Evolutionary conservation across 108 stramenopile species (phyloP).

Genomic region (Chaetoceros tenuissimus): DNA sequence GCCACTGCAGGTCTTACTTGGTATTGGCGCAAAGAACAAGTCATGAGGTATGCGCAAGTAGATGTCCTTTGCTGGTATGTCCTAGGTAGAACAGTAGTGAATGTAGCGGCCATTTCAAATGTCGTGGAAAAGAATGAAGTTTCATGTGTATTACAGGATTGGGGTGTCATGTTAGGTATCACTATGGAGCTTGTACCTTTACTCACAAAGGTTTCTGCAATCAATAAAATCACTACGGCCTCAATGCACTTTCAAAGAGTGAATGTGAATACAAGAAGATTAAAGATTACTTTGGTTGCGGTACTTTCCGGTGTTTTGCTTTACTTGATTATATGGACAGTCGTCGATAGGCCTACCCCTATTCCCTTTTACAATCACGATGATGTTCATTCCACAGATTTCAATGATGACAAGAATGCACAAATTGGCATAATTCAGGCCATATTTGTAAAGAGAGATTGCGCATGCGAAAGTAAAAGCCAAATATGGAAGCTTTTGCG

Average conservation of each 20-base stretch:
- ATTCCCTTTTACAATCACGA: too few species aligned
- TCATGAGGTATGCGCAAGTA: constrained; percentile 5
- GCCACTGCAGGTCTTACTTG: background rate
- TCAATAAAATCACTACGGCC: constrained; percentile 4
- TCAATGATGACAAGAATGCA: background rate
- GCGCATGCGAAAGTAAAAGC: background rate
- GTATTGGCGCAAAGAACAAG: background rate
- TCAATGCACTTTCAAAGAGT: background rate
- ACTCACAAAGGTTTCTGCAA: constrained; percentile 8
- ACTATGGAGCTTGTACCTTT: constrained; percentile 12
- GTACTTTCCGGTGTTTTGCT: background rate
- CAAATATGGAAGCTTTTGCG: background rate
- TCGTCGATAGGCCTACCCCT: background rate
- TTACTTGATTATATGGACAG: constrained; percentile 3
- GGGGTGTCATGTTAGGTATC: constrained; percentile 9
- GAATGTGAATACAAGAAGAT: background rate
- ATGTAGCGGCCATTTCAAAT: background rate
- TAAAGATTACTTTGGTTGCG: background rate
- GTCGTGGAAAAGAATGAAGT: background rate
- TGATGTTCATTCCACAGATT: background rate
- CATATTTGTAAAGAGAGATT: background rate
- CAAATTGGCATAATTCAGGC: too few species aligned
- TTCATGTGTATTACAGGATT: background rate
- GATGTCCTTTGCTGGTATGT: background rate
- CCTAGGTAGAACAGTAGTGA: constrained; percentile 3